A percentile compares a stretch with the other conserved stretches of the same genome.
Evolutionary conservation across 2,329 filamentous ascomycete genomes (phyloP).

Genomic region (Beauveria asiatica): DNA sequence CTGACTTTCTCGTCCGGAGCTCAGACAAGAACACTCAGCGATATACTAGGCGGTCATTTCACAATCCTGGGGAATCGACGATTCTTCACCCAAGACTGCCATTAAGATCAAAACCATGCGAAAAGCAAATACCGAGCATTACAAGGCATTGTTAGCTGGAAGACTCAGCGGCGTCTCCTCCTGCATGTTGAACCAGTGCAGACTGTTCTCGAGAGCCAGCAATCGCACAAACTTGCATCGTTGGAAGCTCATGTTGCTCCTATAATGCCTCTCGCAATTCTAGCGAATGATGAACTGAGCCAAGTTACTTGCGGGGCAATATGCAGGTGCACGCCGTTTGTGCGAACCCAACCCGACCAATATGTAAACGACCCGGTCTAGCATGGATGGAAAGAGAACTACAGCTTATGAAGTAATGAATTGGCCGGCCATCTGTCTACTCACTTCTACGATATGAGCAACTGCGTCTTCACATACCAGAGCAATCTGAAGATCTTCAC

Average conservation of each 20-base stretch:
- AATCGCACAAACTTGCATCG: not conserved
- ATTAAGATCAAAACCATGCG: conserved; percentile 24
- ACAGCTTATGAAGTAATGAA: too few species aligned
- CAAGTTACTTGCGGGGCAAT: not conserved
- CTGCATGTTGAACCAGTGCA: conserved; percentile 33
- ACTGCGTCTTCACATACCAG: conserved; percentile 32
- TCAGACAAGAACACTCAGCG: conserved; percentile 18
- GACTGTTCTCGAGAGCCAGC: conserved; percentile 16
- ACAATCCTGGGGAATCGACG: conserved; percentile 25
- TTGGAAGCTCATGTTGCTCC: not conserved
- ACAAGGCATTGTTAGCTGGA: conserved; percentile 20
- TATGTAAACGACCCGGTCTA: not conserved
- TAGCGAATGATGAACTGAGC: not conserved
- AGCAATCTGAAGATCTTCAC: conserved; percentile 20
- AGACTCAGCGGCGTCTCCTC: conserved; percentile 22
- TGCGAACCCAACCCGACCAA: not conserved
- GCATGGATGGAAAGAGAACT: too few species aligned
- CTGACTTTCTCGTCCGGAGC: conserved; percentile 16
- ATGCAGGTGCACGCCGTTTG: not conserved
- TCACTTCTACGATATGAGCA: conserved; percentile 17
- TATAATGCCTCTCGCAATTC: not conserved
- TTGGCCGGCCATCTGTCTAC: too few species aligned
- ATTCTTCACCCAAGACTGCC: conserved; percentile 21
- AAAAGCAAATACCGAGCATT: conserved; percentile 21
- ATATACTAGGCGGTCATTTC: conserved; percentile 27